Percentiles rank a stretch among this genome's conserved stretches.
These are phyloP conservation scores for Phytopythium ostracodes DNA, from an alignment of 352 stramenopile species.

Conservation along the genomic window DNA sequence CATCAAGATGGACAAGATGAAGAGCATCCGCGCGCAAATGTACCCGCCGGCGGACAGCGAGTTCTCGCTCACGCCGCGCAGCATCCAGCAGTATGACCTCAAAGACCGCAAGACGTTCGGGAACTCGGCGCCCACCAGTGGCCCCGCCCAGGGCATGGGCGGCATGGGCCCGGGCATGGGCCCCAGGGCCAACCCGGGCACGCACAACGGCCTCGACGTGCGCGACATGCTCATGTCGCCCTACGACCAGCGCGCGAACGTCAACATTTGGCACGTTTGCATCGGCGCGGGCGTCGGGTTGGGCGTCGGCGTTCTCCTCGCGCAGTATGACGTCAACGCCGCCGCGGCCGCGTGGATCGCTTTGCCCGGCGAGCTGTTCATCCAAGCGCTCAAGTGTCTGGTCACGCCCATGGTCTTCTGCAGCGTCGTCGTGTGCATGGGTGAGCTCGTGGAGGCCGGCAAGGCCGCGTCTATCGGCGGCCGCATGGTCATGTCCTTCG, in stretches of 20 bases:
- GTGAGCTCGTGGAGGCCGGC: conserved; percentile 47
- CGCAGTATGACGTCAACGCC: conserved; percentile 27
- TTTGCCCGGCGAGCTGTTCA: conserved; percentile 58
- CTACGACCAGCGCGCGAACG: conserved; percentile 38
- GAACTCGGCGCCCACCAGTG: neutral
- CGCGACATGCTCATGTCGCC: conserved; percentile 46
- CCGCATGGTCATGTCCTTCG: conserved; percentile 44
- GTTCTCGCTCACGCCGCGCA: conserved; percentile 29
- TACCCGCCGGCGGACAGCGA: conserved; percentile 26
- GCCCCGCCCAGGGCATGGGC: neutral
- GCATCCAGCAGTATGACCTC: conserved; percentile 27
- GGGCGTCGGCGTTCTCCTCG: conserved; percentile 36
- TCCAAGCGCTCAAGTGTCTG: conserved; percentile 57
- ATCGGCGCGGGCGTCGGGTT: conserved; percentile 41
- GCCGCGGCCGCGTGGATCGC: conserved; percentile 44
- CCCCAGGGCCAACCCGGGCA: conserved; percentile 10
- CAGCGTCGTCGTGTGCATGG: conserved; percentile 56
- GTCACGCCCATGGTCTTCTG: conserved; percentile 71
- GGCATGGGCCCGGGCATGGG: neutral
- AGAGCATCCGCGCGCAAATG: conserved; percentile 14
- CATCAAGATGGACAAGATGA: conserved; percentile 17
- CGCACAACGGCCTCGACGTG: conserved; percentile 26
- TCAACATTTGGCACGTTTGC: conserved; percentile 42
- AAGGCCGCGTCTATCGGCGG: conserved; percentile 49
- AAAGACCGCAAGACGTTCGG: conserved; percentile 14